Conservation (phyloP, 345 rosid species). For the Populus pruinosa region DNA sequence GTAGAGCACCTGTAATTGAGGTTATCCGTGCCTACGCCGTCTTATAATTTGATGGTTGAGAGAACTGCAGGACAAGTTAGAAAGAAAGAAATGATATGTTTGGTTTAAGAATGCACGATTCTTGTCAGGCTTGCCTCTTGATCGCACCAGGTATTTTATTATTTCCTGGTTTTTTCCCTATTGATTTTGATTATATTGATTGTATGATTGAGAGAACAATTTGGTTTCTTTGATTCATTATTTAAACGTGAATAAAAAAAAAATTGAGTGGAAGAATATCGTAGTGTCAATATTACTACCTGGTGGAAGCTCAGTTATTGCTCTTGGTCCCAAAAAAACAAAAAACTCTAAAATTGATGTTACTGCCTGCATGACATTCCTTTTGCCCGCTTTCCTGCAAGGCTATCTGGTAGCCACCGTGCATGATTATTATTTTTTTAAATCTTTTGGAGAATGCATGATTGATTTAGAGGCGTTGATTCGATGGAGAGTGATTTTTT, state of each 20-base stretch:
- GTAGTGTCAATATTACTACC: neutral
- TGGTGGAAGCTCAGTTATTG: neutral
- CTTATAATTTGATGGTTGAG: constrained; percentile 24
- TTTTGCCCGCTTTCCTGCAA: neutral
- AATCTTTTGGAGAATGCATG: neutral
- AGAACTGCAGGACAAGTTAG: neutral
- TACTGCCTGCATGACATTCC: neutral
- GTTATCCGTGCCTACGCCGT: constrained; percentile 83
- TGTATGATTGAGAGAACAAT: constrained; percentile 17
- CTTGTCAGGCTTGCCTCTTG: constrained; percentile 9
- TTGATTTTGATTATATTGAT: constrained; percentile 8
- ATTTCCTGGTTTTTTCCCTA: constrained; percentile 7
- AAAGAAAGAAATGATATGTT: neutral
- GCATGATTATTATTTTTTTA: too few species aligned
- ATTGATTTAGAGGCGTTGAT: neutral
- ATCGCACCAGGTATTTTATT: constrained; percentile 22
- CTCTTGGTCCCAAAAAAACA: neutral
- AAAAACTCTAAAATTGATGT: neutral
- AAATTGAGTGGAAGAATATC: constrained; percentile 1
- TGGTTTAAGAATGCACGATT: constrained; percentile 10
- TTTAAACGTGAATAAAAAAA: constrained; percentile 23
- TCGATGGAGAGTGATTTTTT: too few species aligned
- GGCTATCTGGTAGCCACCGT: neutral
- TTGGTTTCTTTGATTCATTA: constrained; percentile 11
- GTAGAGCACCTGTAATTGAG: constrained; percentile 81